Percentiles rank a stretch among this genome's conserved stretches.
Conservation (phyloP, 495 filamentous ascomycete species). For the Xylaria sp. region DNA sequence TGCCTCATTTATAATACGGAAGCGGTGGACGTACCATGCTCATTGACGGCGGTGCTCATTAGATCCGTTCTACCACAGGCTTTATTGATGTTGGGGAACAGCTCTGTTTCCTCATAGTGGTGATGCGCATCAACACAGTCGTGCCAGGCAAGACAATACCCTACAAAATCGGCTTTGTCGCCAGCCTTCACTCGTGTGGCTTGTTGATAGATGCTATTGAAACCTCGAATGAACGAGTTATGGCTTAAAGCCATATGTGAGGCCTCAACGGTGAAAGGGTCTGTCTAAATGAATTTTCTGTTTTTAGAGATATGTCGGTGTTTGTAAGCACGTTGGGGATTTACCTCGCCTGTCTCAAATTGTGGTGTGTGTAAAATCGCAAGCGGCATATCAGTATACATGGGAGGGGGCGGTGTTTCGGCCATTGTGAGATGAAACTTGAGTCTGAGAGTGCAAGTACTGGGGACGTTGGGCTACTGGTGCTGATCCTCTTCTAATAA, state of each 20-base stretch:
- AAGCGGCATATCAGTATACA: background rate
- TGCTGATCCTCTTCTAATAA: too few species aligned
- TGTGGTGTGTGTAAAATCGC: background rate
- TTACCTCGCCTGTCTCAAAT: slow-evolving; percentile 3
- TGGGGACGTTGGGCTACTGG: too few species aligned
- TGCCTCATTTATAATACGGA: too few species aligned
- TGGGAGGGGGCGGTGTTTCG: too few species aligned
- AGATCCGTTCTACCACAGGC: slow-evolving; percentile 38
- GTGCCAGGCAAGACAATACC: slow-evolving; percentile 42
- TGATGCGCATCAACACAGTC: slow-evolving; percentile 43
- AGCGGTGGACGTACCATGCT: too few species aligned
- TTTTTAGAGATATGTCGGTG: background rate
- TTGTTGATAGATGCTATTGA: slow-evolving; percentile 43
- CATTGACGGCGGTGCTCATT: slow-evolving; percentile 36
- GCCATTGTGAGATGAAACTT: too few species aligned
- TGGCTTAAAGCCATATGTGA: slow-evolving; percentile 36
- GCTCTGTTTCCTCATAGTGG: slow-evolving; percentile 44
- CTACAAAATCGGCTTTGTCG: slow-evolving; percentile 44
- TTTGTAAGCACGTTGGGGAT: background rate
- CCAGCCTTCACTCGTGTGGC: slow-evolving; percentile 29
- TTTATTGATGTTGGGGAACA: slow-evolving; percentile 36
- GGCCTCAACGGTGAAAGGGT: slow-evolving; percentile 32
- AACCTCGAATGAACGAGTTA: slow-evolving; percentile 39
- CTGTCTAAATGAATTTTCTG: background rate
- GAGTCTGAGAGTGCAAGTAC: too few species aligned